phyloP scores from a whole-genome alignment of 176 grass and related monocot genomes.

The Otatea glauca region DNA sequence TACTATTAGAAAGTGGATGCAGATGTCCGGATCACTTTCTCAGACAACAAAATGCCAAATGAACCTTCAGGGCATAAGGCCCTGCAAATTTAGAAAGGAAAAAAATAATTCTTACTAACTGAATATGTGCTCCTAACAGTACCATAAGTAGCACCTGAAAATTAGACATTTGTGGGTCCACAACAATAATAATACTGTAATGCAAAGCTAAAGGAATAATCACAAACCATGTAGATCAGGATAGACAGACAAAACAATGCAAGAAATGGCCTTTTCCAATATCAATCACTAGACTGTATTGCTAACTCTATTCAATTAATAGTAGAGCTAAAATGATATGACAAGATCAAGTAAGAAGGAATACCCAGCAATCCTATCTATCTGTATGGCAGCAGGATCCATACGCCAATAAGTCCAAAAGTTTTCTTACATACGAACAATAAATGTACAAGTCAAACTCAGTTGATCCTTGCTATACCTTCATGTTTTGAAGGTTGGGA shows the following conservation, averaged over 20 bases:
- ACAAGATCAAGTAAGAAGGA: conserved; percentile 5
- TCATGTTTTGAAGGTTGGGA: conserved; percentile 14
- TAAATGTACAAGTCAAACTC: not conserved
- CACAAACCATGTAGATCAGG: not conserved
- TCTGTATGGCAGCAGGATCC: not conserved
- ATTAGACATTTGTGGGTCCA: conserved; percentile 15
- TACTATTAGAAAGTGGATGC: conserved; percentile 29
- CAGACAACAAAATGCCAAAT: conserved; percentile 29
- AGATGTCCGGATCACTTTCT: conserved; percentile 14
- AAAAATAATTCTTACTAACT: not conserved
- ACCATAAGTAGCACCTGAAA: conserved; percentile 18
- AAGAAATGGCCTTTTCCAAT: not conserved
- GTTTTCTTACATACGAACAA: not conserved
- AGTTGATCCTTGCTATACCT: conserved; percentile 3
- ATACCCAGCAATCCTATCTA: conserved; percentile 9
- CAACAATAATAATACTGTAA: conserved; percentile 17
- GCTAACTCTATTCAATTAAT: conserved; percentile 8
- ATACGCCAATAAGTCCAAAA: not conserved
- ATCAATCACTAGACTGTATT: not conserved
- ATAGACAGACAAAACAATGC: not conserved
- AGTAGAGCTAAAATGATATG: not conserved
- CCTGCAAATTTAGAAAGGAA: conserved; percentile 29
- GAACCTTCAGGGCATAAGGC: conserved; percentile 13
- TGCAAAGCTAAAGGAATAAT: conserved; percentile 1
- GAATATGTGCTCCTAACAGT: conserved; percentile 4